Evolutionary conservation across 129 eudicot species (phyloP), one percentile per base, ranked within the genome.

Genomic region (Logfia minima): DNA sequence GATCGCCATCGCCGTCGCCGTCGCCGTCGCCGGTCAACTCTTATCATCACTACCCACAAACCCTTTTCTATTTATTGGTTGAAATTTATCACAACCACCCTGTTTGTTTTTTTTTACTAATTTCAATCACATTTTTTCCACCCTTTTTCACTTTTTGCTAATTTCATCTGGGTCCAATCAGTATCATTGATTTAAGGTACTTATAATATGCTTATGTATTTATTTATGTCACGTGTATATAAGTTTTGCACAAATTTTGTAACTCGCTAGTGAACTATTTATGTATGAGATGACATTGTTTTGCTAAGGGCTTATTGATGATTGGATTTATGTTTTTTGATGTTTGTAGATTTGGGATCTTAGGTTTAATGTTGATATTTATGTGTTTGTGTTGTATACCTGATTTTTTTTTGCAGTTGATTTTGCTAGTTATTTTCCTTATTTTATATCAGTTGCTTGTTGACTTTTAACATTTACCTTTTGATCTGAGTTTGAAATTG

Each of bases 271-370:
- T 70, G 61, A 34, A 59, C 62, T 78, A 61, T 43, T 43, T 48
- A 1, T 48, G 55, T 13, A 23, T 51, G 58, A 69, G 21, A 45
- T 17, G 55, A 58, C 62, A 39, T 78, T 69, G 69, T 4, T 1
- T 74, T 18, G 32, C 22, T 74, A 21, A 34, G 23, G 53, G 68
- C 22, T 59, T 13, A 59, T 32, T 37, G 68, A 16, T 59, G 51
- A 72, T 56, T 29, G 13, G 77, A 73, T 73, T 73, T 22, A 4
- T 59, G 48, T 21, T 59, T 59, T 74, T 39, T 55, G 8, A 52
- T 45, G 16, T 78, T 59, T 68, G 35, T 69, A 48, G 62, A 39
- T 71, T 70, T 19, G 21, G 76, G 82, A 78, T 78, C 82, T 78
- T 41, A 51, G 37, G 53, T 43, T 70, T 78, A 35, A 26, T 70